Evolutionary conservation across 495 filamentous ascomycete species (phyloP), one percentile per base, ranked within the genome.

Genomic region (Annulohypoxylon moriforme): DNA sequence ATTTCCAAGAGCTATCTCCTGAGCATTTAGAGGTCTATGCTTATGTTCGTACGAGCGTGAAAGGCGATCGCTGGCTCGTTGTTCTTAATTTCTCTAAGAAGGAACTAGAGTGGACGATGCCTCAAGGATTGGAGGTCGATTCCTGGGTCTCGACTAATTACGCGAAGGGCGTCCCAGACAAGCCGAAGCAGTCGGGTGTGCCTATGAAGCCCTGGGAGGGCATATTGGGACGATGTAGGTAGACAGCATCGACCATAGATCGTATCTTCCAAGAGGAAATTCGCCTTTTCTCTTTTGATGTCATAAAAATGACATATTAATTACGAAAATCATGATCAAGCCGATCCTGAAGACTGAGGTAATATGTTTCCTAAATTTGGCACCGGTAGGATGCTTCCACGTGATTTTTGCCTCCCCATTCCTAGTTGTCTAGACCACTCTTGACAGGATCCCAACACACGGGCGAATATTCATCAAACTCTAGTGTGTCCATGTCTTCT

Each of bases 381-480:
- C 13, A 44, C 4, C 40, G 4, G 4, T 36, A 36, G 33, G 10
- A 11, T 36, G 7, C 33, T 36, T 36, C 33, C 33, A 36, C 10
- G 33, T 9, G 7, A 36, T 11, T 36, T 36, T 36, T 8, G 10
- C 46, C 8, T 61, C 42, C 18, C 29, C 22, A 7, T 14, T 66
- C 38, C 60, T 65, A 82, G 42, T 75, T 53, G 4, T 79, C 75
- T 4, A 80, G 60, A 0, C 40, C 40, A 46, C 74, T 79, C 9
- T 75, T 84, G 0, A 89, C 88, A 1, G 93, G 93, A 77, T 95
- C 93, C 93, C 93, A 96, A 68, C 85, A 84, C 53, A 89, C 89
- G 4, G 91, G 90, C 11, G 76, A 69, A 74, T 93, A 93, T 70
- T 89, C 83, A 18, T 77, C 76, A 9, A 83, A 85, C 49, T 90